A percentile compares a stretch with the other conserved stretches of the same genome.
These are phyloP conservation scores for Malassezia brasiliensis DNA, from an alignment of 1,284 basidiomycete species.

Conservation along the genomic window DNA sequence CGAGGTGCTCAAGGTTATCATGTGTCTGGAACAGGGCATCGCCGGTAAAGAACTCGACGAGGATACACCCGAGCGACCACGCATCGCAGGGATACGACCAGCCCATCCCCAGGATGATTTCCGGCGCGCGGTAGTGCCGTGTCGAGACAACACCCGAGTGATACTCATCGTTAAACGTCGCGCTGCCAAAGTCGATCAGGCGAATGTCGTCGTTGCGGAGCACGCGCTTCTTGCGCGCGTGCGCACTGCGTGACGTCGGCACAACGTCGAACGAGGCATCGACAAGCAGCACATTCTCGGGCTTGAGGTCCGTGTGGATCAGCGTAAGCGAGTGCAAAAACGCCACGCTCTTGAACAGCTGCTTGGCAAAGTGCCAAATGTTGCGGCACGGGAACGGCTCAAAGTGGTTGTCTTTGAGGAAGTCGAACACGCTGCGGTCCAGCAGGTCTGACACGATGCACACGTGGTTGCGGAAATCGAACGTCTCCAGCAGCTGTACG, in stretches of 20 bases:
- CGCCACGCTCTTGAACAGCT: slow-evolving; percentile 82
- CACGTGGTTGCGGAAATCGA: slow-evolving; percentile 95
- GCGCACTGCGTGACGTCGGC: slow-evolving; percentile 27
- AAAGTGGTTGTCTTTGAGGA: slow-evolving; percentile 95
- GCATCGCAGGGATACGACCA: slow-evolving; percentile 99
- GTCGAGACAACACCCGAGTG: slow-evolving; percentile 96
- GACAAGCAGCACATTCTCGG: slow-evolving; percentile 72
- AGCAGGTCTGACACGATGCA: slow-evolving; percentile 93
- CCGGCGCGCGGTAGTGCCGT: slow-evolving; percentile 94
- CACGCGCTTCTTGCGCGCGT: slow-evolving; percentile 51
- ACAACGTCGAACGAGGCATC: slow-evolving; percentile 61
- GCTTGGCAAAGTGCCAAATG: slow-evolving; percentile 88
- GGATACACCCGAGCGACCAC: slow-evolving; percentile 95
- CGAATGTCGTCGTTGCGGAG: slow-evolving; percentile 83
- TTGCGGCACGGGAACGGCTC: slow-evolving; percentile 89
- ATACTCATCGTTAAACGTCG: slow-evolving; percentile 95
- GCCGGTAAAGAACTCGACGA: slow-evolving; percentile 97
- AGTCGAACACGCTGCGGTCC: slow-evolving; percentile 97
- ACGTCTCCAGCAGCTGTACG: slow-evolving; percentile 87
- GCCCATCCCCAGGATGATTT: slow-evolving; percentile 88
- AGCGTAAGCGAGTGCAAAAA: slow-evolving; percentile 85
- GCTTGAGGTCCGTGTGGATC: slow-evolving; percentile 97
- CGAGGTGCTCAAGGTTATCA: slow-evolving; percentile 95
- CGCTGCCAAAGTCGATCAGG: slow-evolving; percentile 96
- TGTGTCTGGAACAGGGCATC: slow-evolving; percentile 97